Conservation (phyloP, 106 monocot species). For the Triglochin maritima region DNA sequence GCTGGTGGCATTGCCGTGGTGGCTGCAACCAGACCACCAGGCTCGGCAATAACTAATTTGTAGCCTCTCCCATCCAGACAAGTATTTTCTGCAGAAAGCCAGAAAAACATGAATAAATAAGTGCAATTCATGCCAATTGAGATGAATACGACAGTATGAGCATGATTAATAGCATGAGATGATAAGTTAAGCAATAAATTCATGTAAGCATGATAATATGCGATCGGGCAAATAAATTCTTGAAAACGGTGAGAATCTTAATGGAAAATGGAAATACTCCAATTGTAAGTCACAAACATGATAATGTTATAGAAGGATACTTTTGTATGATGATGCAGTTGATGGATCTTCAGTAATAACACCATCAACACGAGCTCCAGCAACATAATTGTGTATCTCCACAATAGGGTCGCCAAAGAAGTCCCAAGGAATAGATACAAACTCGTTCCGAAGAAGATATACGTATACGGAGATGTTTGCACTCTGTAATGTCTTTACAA, state of each 20-base stretch:
- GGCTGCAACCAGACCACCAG: slow-evolving; percentile 1
- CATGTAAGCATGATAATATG: background rate
- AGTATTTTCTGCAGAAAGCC: slow-evolving; percentile 16
- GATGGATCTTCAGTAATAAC: slow-evolving; percentile 47
- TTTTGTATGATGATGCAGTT: slow-evolving; percentile 33
- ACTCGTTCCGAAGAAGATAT: slow-evolving; percentile 44
- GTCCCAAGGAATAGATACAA: slow-evolving; percentile 37
- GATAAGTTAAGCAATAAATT: no score
- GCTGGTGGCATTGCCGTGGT: slow-evolving; percentile 10
- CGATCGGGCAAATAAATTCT: background rate
- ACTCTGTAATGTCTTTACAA: slow-evolving; percentile 25
- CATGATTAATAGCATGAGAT: background rate
- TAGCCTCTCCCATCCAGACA: slow-evolving; percentile 7
- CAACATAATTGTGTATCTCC: slow-evolving; percentile 45
- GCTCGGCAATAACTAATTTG: slow-evolving; percentile 7
- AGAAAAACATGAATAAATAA: background rate
- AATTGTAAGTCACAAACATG: background rate
- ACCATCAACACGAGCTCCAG: slow-evolving; percentile 38
- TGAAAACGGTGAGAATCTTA: background rate
- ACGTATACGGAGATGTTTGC: slow-evolving; percentile 36
- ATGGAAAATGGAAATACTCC: background rate
- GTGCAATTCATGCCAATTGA: background rate
- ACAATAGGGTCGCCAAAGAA: slow-evolving; percentile 30
- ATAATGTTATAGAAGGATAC: slow-evolving; percentile 9
- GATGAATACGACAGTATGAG: background rate